Evolutionary conservation across 495 filamentous ascomycete genomes (phyloP), one percentile per base, ranked within the genome.

Genomic region (Hypoxylon rickii): DNA sequence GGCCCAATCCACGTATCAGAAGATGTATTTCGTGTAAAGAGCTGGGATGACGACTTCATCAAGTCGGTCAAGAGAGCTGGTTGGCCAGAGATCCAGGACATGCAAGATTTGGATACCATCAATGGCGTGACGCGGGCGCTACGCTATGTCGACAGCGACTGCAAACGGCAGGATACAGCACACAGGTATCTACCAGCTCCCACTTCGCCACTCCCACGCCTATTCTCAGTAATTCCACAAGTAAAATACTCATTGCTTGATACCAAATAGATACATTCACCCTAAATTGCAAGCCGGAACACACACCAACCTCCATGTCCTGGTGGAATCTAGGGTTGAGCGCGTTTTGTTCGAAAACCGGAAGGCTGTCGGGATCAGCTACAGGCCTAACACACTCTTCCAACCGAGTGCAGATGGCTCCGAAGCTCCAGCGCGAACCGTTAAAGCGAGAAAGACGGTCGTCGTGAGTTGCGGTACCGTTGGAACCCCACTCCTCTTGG

Each of bases 381-480:
- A 71, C 47, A 51, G 41, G 18, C 53, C 72, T 0, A 73, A 72
- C 44, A 57, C 71, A 0, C 40, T 38, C 16, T 66, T 49, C 11
- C 32, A 52, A 5, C 20, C 39, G 13, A 11, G 20, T 24, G 19
- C 10, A 39, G 50, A 4, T 29, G 5, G 4, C 4, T 29, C 24
- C 24, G 5, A 29, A 10, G 24, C 4, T 3, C 1, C 41, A 1
- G 0, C 2, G 3, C 44, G 65, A 41, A 34, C 10, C 0, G 59
- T 86, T 10, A 66, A 59, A n/a, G 84, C 78, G 0, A 65, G 51
- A 10, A 80, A 73, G 44, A 73, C 83, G 21, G 75, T 84, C 0
- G 76, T 86, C 47, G 43, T 83, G 2, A 76, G 78, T 3, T 70
- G 74, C 4, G 83, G 83, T 2, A 43, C 75, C 16, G 61, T 77